Base-by-base conservation (phyloP, 768 basidiomycete species). In the Glaciozyma martinii region DNA sequence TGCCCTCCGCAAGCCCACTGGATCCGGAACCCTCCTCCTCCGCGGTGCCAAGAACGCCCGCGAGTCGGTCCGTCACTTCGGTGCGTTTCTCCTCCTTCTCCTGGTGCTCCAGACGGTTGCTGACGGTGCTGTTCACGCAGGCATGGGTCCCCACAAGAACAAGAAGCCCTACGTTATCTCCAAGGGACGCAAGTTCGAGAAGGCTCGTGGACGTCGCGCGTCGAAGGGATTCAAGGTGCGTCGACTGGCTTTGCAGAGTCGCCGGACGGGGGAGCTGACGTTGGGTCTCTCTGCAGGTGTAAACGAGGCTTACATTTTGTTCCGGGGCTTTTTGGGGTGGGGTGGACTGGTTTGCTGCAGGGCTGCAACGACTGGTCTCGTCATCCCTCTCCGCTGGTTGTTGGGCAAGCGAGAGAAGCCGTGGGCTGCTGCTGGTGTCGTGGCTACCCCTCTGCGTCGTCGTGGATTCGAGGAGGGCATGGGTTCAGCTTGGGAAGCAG, bases 1-100 rank as follows among this genome's bases (percentile, higher is more conserved):
- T 67, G 95, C 95, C 58, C 79, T 92, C 73, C 85, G 95, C 71
- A 85, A 92, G 62, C 95, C 95, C 29, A 94, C 89, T 49, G 95
- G 95, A 66, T 81, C 88, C 66, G 94, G 94, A 85, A 98, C 95
- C 62, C 82, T 99, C 68, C 80, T 98, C 74, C 81, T 99, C 73
- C 83, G 94, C 69, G 95, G 94, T 72, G 86, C 88, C 80, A 86
- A 86, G 84, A 95, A 86, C 78, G 82, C 88, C 64, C 85, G 95
- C 70, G 95, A 98, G 79, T 89, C 92, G 58, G 85, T 88, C 81
- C 92, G 90, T 79, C 94, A 98, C 84, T 97, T 97, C 78, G 94
- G 94, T 79, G 90, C 90, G 66, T 57, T 32, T n/a, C 40, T 59
- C 42, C n/a, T 40, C 56, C 21, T 23, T 9, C 6, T 54, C 32